phyloP scores from a whole-genome alignment of 2,329 filamentous ascomycete genomes.

The Ilyonectria destructans region DNA sequence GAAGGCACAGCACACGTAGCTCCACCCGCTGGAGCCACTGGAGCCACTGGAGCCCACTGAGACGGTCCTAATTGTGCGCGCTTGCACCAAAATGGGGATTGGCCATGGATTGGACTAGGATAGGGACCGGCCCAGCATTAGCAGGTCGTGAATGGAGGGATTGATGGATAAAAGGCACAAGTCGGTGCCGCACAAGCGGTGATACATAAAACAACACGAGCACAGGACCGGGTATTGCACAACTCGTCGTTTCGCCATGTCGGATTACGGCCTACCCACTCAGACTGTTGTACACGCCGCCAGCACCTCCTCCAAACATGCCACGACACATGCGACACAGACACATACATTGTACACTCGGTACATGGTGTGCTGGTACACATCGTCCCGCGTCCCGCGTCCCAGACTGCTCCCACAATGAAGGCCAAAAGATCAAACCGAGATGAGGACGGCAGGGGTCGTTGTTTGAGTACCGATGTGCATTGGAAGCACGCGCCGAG shows the following conservation, averaged over 20 bases:
- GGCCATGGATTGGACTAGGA: not conserved
- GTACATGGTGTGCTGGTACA: slow-evolving; percentile 4
- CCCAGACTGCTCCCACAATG: not conserved
- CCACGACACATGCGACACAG: slow-evolving; percentile 9
- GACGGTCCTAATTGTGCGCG: not conserved
- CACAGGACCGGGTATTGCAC: not conserved
- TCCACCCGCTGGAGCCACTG: slow-evolving; percentile 27
- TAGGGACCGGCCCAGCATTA: not conserved
- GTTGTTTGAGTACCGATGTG: not conserved
- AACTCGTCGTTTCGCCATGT: slow-evolving; percentile 1
- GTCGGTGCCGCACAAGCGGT: not conserved
- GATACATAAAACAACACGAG: not conserved
- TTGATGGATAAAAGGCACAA: not conserved
- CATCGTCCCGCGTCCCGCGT: slow-evolving; percentile 1
- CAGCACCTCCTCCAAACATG: not conserved
- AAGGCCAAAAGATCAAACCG: slow-evolving; percentile 6
- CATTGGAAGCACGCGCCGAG: not conserved
- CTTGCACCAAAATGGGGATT: not conserved
- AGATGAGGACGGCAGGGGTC: not conserved
- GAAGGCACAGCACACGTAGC: slow-evolving; percentile 24
- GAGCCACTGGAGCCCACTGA: slow-evolving; percentile 16
- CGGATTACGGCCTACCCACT: not conserved
- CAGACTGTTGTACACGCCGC: not conserved
- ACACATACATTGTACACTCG: not conserved
- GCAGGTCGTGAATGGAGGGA: not conserved